These are phyloP conservation scores for Rhizophlyctis rosea DNA, from an alignment of 192 early-diverging fungal species.

Conservation along the genomic window DNA sequence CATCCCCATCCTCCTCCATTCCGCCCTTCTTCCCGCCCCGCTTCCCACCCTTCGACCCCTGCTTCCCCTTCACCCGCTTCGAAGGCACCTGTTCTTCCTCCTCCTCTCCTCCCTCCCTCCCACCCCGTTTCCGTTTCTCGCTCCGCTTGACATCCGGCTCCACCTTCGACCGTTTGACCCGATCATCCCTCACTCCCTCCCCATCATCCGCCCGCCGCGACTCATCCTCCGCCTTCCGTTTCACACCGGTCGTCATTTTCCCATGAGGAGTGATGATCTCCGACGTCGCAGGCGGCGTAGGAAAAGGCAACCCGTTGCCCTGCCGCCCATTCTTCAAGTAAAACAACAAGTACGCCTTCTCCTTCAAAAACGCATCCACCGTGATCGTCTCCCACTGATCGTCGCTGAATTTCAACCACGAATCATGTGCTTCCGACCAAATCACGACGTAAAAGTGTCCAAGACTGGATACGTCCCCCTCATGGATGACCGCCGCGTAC, in stretches of 20 bases:
- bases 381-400: neutral
- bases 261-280: too few relatives aligned
- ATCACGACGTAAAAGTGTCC: slow-evolving; percentile 26
- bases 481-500: slow-evolving; percentile 23
- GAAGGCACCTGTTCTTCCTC: too few relatives aligned
- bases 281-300: too few relatives aligned
- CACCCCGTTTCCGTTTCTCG: neutral
- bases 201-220: neutral
- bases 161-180: neutral
- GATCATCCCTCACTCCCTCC: neutral
- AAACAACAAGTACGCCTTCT: slow-evolving; percentile 28
- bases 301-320: too few relatives aligned
- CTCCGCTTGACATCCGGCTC: neutral
- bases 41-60: neutral
- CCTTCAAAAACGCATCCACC: neutral
- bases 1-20: neutral
- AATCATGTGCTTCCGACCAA: slow-evolving; percentile 7
- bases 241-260: neutral
- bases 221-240: neutral
- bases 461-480: slow-evolving; percentile 11
- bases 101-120: neutral
- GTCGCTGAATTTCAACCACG: slow-evolving; percentile 34
- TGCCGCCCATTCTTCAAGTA: slow-evolving; percentile 15
- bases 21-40: neutral
- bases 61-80: too few relatives aligned